Evolutionary conservation across 768 basidiomycete species (phyloP).

Genomic region (Mycena leptocephala): DNA sequence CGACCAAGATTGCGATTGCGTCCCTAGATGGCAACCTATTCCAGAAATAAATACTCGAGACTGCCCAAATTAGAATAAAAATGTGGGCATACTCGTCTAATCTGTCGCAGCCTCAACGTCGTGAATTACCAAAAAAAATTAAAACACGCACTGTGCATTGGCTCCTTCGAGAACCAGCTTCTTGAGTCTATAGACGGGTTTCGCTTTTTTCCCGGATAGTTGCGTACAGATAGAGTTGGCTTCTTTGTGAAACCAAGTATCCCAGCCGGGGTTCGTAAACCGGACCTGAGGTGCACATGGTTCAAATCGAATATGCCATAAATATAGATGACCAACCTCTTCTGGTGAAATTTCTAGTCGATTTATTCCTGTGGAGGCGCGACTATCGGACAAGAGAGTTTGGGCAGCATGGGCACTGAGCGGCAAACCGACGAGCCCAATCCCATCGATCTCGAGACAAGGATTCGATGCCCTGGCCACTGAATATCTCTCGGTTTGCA

Average conservation of each 20-base stretch:
- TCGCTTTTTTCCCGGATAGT: neutral
- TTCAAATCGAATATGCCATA: too few species aligned
- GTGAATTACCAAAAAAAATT: too few species aligned
- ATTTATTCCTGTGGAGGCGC: neutral
- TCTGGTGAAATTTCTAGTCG: neutral
- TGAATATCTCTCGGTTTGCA: slow-evolving; percentile 8
- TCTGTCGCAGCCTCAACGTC: neutral
- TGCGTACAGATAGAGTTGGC: neutral
- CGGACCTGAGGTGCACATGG: too few species aligned
- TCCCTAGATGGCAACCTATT: neutral
- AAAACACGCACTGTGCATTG: neutral
- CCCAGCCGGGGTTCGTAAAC: neutral
- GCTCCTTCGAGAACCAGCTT: slow-evolving; percentile 2
- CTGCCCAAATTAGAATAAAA: too few species aligned
- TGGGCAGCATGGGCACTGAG: neutral
- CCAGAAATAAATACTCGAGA: too few species aligned
- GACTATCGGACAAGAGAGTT: neutral
- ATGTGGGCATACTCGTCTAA: neutral
- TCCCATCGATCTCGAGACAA: slow-evolving; percentile 6
- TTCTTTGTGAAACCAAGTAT: neutral
- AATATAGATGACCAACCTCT: neutral
- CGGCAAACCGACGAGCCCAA: neutral
- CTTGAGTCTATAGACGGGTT: neutral
- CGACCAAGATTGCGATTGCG: neutral
- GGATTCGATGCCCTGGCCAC: neutral